Evolutionary conservation across 148 eudicot genomes (phyloP), one percentile per base, ranked within the genome.

Genomic region (Rhododendron kiyosumense): DNA sequence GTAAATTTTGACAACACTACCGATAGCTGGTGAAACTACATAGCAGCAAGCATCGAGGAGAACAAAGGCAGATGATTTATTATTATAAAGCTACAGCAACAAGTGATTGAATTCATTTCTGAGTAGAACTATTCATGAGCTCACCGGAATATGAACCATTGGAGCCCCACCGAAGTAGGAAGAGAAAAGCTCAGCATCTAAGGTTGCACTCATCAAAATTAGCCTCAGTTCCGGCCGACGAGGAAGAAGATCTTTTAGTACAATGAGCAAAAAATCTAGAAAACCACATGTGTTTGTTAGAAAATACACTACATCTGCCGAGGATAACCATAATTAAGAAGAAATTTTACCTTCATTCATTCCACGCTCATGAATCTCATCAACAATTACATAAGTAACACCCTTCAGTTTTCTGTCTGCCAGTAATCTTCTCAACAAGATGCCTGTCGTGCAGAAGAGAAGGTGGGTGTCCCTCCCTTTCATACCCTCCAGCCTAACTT

Each of bases 291-390:
- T 79, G 59, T 73, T 81, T 18, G 63, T 86, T 74, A 87, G 85
- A 83, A 85, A 82, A 86, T 20, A 30, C 73, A 75, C 28, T 3
- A 4, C 63, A 52, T 41, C 73, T 84, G 54, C 74, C 24, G 41
- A 75, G 71, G 49, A 74, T 54, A 84, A 48, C 61, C 71, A 86
- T 67, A 32, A 69, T 36, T 22, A 65, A 32, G 77, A 87, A 76
- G 54, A 38, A 84, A 51, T 80, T 82, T 84, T 88, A 97, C 99
- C 99, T 93, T 97, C 99, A 91, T 97, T 97, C 93, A 97, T 94
- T 88, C 99, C 99, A 88, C 99, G 99, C 87, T 97, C 99, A 88
- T 97, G 99, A 87, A 97, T 95, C 86, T 97, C 99, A 88, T 97
- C 99, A 65, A 95, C 96, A 84, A 97, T 93, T 77, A 97, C 95